Evolutionary conservation across 2,329 filamentous ascomycete species (phyloP), one percentile per base, ranked within the genome.

Genomic region (Dactylonectria estremocensis): DNA sequence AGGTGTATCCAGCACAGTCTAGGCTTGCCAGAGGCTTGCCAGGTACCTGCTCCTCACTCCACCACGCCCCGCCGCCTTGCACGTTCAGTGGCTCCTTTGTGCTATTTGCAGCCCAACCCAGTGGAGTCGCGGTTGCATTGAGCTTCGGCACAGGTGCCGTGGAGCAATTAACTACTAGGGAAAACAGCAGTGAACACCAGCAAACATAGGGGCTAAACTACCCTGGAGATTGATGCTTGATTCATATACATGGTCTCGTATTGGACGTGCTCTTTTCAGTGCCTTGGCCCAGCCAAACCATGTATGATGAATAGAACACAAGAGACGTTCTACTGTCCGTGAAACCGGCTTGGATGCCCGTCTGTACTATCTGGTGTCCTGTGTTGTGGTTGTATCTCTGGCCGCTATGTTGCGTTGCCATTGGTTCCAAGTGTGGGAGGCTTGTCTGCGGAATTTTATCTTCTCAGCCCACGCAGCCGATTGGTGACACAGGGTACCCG

Each of bases 181-280:
- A 28, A 28, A 28, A 28, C 7, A 28, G 43, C 57, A 56, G 59
- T 61, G 55, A 52, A 58, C 64, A 61, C 50, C 37, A 31, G 37
- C 64, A 52, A 66, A 54, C 61, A 61, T 66, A 66, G 64, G 64
- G 64, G 64, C 49, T 66, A 46, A 50, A 49, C 52, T 50, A 63
- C 60, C 60, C 60, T 64, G 61, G 49, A 64, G 52, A 56, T 14
- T 22, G 37, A 11, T 45, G 61, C 59, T 58, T 64, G 55, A 59
- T 64, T 52, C 59, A 59, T 57, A 64, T 59, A 28, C 20, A 20
- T 58, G 40, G 8, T 3, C 40, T 48, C 43, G 43, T 48, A 48
- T 58, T 58, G 24, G n/a, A 2, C 28, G 13, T 18, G 43, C 20
- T 43, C 37, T 35, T 28, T 55, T 7, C 28, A 53, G 18, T 28